phyloP scores from a whole-genome alignment of 805 yeast genomes.

The Maudiozyma barnettii region DNA sequence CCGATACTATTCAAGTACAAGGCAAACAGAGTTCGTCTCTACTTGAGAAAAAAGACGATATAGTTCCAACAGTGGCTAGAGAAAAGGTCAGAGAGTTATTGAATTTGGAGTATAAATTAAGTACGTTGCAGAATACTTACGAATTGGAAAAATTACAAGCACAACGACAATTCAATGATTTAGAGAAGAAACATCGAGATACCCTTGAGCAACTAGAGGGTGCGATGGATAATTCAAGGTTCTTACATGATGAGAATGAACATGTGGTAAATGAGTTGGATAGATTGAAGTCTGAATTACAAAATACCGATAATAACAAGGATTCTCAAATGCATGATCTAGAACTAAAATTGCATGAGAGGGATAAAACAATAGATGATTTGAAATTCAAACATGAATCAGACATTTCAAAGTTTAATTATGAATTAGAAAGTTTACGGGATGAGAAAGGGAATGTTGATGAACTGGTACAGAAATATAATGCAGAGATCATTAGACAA shows the following conservation, averaged over 20 bases:
- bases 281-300: slow-evolving; percentile 16
- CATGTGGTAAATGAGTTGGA: slow-evolving; percentile 12
- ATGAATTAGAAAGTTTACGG: slow-evolving; percentile 10
- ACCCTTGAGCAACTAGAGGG: slow-evolving; percentile 25
- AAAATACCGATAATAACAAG: slow-evolving; percentile 14
- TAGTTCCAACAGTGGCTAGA: background rate
- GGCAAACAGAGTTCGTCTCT: background rate
- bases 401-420: slow-evolving; percentile 9
- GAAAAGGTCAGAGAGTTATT: slow-evolving; percentile 19
- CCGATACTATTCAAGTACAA: slow-evolving; percentile 7
- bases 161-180: slow-evolving; percentile 15
- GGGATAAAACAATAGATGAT: slow-evolving; percentile 28
- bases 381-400: slow-evolving; percentile 30
- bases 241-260: slow-evolving; percentile 29
- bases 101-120: slow-evolving; percentile 31
- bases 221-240: slow-evolving; percentile 27
- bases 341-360: slow-evolving; percentile 26
- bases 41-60: background rate
- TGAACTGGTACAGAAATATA: slow-evolving; percentile 15
- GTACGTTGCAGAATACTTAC: slow-evolving; percentile 32
- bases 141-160: slow-evolving; percentile 24
- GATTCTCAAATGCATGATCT: slow-evolving; percentile 30
- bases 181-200: slow-evolving; percentile 29
- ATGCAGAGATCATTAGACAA: slow-evolving; percentile 19
- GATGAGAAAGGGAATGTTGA: slow-evolving; percentile 15